Conservation (phyloP, 2,329 filamentous ascomycete species). For the Epichloe bromicola region DNA sequence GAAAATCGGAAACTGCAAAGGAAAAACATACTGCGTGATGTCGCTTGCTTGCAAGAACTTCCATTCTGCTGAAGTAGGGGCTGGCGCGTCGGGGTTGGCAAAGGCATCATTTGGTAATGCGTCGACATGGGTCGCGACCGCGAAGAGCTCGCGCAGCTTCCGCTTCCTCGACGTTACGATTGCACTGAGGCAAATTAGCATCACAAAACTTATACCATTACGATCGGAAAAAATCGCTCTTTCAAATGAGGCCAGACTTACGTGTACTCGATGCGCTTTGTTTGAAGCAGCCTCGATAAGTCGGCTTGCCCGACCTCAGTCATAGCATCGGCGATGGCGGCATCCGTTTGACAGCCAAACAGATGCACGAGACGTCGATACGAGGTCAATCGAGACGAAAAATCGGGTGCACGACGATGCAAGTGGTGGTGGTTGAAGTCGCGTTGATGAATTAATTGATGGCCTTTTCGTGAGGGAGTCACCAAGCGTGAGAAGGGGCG, state of each 20-base stretch:
- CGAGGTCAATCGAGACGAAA: constrained; percentile 17
- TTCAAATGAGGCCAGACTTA: constrained; percentile 32
- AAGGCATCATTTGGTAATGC: constrained; percentile 46
- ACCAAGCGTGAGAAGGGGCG: constrained; percentile 14
- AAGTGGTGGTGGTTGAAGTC: constrained; percentile 15
- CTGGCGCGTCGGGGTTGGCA: constrained; percentile 42
- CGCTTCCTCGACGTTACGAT: constrained; percentile 77
- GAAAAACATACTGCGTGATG: constrained; percentile 42
- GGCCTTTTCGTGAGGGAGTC: constrained; percentile 15
- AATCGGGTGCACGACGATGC: constrained; percentile 17
- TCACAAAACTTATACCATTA: constrained; percentile 28
- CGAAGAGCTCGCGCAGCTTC: constrained; percentile 79
- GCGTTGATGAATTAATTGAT: constrained; percentile 20
- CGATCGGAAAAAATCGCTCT: constrained; percentile 37
- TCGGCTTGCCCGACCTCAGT: constrained; percentile 56
- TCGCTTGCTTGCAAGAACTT: constrained; percentile 45
- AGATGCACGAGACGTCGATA: constrained; percentile 28
- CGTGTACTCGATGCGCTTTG: constrained; percentile 50
- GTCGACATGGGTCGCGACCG: constrained; percentile 58
- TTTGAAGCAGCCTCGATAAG: constrained; percentile 53
- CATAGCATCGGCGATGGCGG: constrained; percentile 56
- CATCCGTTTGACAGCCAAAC: constrained; percentile 57
- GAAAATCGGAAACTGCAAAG: constrained; percentile 9
- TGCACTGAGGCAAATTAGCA: constrained; percentile 42
- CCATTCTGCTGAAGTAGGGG: constrained; percentile 37